A percentile compares a stretch with the other conserved stretches of the same genome.
These are phyloP conservation scores for Bryopsis sp. DNA, from an alignment of 139 green algal species.

Conservation along the genomic window DNA sequence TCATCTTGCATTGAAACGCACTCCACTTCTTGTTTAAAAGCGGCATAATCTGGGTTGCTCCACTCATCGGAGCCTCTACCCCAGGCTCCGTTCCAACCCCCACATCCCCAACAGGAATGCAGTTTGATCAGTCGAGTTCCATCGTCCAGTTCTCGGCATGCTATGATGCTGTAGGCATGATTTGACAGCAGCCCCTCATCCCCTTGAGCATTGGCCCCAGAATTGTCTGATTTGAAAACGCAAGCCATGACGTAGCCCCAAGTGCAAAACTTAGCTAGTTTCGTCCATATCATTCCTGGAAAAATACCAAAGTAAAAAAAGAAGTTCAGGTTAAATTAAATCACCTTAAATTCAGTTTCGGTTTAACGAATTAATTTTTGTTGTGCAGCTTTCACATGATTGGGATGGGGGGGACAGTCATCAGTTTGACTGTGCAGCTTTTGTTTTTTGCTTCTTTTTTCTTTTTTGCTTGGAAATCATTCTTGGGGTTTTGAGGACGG, in stretches of 20 bases:
- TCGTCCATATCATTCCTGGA: slow-evolving; percentile 16
- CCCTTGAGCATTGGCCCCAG: slow-evolving; percentile 8
- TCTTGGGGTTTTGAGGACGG: too few species aligned
- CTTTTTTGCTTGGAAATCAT: too few species aligned
- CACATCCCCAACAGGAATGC: slow-evolving; percentile 20
- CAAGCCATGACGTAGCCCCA: slow-evolving; percentile 24
- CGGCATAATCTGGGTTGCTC: neutral
- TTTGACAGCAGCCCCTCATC: slow-evolving; percentile 10
- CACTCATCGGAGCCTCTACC: slow-evolving; percentile 1
- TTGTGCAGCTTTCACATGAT: too few species aligned
- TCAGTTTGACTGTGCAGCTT: too few species aligned
- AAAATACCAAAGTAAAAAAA: too few species aligned
- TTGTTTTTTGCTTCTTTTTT: too few species aligned
- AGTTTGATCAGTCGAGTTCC: slow-evolving; percentile 20
- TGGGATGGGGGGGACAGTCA: too few species aligned
- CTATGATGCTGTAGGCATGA: slow-evolving; percentile 14
- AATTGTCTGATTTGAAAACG: slow-evolving; percentile 8
- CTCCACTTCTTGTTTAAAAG: too few species aligned
- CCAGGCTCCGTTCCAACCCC: slow-evolving; percentile 20
- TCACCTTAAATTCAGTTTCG: too few species aligned
- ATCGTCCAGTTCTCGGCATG: slow-evolving; percentile 17
- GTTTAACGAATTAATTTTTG: too few species aligned
- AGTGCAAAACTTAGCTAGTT: slow-evolving; percentile 13
- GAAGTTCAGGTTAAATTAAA: too few species aligned
- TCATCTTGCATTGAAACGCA: too few species aligned